Conservation (phyloP, 148 eudicot species). For the Vaccinium corymbosum region DNA sequence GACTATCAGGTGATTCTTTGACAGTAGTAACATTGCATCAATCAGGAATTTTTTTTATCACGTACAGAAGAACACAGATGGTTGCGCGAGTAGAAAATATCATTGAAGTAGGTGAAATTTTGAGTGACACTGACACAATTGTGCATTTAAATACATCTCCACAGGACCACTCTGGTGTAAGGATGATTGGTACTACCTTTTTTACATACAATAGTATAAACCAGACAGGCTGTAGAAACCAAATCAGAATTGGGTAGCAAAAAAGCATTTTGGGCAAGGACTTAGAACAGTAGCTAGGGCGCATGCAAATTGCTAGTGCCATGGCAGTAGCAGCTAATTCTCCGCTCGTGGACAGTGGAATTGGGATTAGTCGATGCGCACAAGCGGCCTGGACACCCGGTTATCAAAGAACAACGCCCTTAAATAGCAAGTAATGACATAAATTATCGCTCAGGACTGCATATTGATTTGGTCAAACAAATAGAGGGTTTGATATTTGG, state of each 20-base stretch:
- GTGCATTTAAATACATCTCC: neutral
- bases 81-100: neutral
- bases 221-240: slow-evolving; percentile 21
- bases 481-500: neutral
- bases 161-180: neutral
- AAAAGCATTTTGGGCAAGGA: neutral
- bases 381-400: no score
- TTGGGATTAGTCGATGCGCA: no score
- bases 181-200: neutral
- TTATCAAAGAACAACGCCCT: neutral
- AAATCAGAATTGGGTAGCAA: slow-evolving; percentile 12
- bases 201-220: neutral
- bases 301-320: neutral
- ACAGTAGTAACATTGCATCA: neutral
- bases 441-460: neutral
- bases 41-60: neutral
- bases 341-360: no score
- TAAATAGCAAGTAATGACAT: neutral
- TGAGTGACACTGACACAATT: neutral
- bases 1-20: neutral
- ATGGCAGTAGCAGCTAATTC: no score
- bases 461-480: neutral
- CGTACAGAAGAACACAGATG: neutral
- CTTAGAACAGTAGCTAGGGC: neutral
- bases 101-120: neutral